Percentiles rank a stretch among this genome's conserved stretches.
These are phyloP conservation scores for Mrakia gelida DNA, from an alignment of 768 basidiomycete genomes.

Conservation along the genomic window DNA sequence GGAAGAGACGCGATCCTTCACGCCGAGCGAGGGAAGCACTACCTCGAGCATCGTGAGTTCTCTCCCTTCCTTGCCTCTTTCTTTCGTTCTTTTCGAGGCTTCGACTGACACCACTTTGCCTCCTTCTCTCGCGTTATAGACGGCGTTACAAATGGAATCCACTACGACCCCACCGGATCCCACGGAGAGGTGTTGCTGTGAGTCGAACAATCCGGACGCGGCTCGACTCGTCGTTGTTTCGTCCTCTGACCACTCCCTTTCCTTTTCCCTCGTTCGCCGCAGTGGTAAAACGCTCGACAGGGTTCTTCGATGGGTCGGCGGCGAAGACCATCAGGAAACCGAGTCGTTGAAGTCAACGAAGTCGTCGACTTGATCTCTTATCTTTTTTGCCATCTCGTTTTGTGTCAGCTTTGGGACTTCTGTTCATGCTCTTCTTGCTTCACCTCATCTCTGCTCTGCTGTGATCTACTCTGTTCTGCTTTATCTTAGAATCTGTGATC, in stretches of 20 bases:
- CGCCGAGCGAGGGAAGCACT: conserved; percentile 43
- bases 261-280: background rate
- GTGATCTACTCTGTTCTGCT: too few species aligned
- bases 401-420: too few species aligned
- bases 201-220: background rate
- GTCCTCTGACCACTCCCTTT: background rate
- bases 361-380: too few species aligned
- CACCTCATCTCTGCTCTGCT: too few species aligned
- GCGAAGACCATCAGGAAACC: too few species aligned
- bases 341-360: too few species aligned
- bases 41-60: conserved; percentile 11
- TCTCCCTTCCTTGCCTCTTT: too few species aligned
- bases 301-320: background rate
- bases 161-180: conserved; percentile 41
- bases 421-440: too few species aligned
- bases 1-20: conserved; percentile 75
- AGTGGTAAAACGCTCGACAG: conserved; percentile 1
- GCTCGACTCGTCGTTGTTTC: background rate
- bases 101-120: conserved; percentile 53
- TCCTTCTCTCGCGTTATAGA: conserved; percentile 51
- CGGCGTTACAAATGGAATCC: conserved; percentile 57
- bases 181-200: conserved; percentile 7
- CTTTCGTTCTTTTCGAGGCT: too few species aligned
- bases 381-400: too few species aligned
- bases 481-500: too few species aligned